Base-by-base conservation (phyloP, 1,284 basidiomycete genomes). In the Ceratorhiza oryzae-sativae region DNA sequence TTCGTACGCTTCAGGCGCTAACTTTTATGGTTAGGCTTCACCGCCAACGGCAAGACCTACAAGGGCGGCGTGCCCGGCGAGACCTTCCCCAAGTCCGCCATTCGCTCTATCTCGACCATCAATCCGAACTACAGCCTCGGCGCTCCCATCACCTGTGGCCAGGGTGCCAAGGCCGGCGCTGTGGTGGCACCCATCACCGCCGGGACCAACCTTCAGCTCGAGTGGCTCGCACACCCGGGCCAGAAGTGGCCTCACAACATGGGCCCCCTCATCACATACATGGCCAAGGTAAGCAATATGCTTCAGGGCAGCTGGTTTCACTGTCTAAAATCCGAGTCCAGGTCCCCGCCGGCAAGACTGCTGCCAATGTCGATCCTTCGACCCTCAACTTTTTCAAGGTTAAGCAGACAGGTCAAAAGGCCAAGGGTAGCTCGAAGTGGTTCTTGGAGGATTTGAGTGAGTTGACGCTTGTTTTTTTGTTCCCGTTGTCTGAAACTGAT, bases 341-440 rank as follows among this genome's bases (percentile, higher is more conserved):
- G 49, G 65, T 68, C n/a, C 58, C 48, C 61, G 85, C 1, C 77
- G 80, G 27, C 81, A 81, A 0, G 80, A 85, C 1, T 91, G 90
- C 79, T 6, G 83, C 85, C 77, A 79, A 87, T 74, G 90, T 87
- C 79, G 82, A 91, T 76, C 76, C 85, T 1, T 80, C 83, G 4
- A 77, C 82, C 10, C 88, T 88, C 1, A 80, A 87, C 76, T 92
- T 88, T 88, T 91, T 92, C 84, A 92, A 92, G 81, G 84, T 87
- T 71, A 82, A 82, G 63, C 78, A 87, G 76, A 78, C 80, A 0
- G 86, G 85, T 4, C 77, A 80, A 62, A 72, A 42, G 1, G 77
- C 75, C 3, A 68, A 55, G 25, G 20, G 23, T 3, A 27, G 27
- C 23, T 8, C 5, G 25, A 53, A 53, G 51, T 86, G 85, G 85